phyloP scores from a whole-genome alignment of 352 stramenopile species.

The Elongisporangium prolatum region DNA sequence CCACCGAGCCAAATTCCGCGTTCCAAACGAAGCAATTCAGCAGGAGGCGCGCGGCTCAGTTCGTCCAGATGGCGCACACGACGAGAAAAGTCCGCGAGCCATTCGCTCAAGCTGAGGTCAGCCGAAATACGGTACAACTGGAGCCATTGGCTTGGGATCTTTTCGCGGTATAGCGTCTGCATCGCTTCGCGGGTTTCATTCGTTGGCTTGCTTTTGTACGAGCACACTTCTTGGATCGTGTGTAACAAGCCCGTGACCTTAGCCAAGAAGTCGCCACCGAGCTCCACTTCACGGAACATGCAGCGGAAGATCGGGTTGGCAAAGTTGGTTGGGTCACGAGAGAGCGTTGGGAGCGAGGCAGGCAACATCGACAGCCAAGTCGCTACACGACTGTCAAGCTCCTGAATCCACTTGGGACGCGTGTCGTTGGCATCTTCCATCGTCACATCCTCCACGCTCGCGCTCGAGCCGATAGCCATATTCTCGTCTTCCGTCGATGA shows the following conservation, averaged over 20 bases:
- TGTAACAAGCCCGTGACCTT: slow-evolving; percentile 66
- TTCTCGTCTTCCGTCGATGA: slow-evolving; percentile 42
- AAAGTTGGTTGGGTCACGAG: slow-evolving; percentile 52
- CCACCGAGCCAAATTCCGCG: slow-evolving; percentile 87
- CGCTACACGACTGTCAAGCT: slow-evolving; percentile 65
- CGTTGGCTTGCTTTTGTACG: slow-evolving; percentile 83
- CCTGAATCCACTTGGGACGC: slow-evolving; percentile 77
- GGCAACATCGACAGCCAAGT: slow-evolving; percentile 65
- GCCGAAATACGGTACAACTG: slow-evolving; percentile 50
- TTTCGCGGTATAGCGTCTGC: slow-evolving; percentile 65
- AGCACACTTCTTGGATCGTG: slow-evolving; percentile 70
- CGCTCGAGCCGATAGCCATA: slow-evolving; percentile 42
- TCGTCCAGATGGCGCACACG: slow-evolving; percentile 62
- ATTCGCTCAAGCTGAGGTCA: slow-evolving; percentile 68
- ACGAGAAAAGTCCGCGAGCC: slow-evolving; percentile 79
- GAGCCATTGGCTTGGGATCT: slow-evolving; percentile 57
- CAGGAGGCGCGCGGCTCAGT: slow-evolving; percentile 36
- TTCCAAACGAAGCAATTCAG: slow-evolving; percentile 27
- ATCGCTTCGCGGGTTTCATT: slow-evolving; percentile 85
- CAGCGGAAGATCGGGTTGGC: slow-evolving; percentile 90
- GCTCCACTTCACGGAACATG: slow-evolving; percentile 85
- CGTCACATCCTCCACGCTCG: slow-evolving; percentile 19
- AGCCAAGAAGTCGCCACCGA: slow-evolving; percentile 58
- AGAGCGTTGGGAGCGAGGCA: slow-evolving; percentile 30
- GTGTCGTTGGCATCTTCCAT: slow-evolving; percentile 26